Conservation (phyloP, 2,329 filamentous ascomycete species). For the Penicillium sp. region DNA sequence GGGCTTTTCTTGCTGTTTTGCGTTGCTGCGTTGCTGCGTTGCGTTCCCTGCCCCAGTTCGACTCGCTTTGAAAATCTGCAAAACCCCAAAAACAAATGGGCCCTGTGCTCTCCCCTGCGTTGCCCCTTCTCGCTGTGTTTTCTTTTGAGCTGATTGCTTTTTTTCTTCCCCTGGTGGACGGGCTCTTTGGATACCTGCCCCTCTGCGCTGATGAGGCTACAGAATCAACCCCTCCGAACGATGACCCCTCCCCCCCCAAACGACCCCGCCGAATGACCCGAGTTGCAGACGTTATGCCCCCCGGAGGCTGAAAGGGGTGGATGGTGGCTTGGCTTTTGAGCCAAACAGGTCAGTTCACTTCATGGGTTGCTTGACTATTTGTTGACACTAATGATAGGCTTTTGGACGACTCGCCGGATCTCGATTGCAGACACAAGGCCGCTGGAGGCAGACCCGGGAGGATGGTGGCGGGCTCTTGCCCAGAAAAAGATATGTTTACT, state of each 20-base stretch:
- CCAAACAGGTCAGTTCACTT: not conserved
- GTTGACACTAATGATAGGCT: not conserved
- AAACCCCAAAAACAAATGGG: not conserved
- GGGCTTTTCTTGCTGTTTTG: not conserved
- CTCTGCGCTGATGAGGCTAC: not conserved
- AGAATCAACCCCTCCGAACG: not conserved
- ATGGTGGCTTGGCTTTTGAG: not conserved
- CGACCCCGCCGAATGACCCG: not conserved
- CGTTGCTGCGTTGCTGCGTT: not conserved
- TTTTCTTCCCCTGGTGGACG: not conserved
- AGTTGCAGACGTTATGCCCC: not conserved
- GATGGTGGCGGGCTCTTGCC: conserved; percentile 6
- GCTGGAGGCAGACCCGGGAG: conserved; percentile 4
- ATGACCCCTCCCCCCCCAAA: not conserved
- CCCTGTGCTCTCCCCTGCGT: not conserved
- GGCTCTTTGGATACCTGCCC: not conserved
- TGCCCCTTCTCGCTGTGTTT: not conserved
- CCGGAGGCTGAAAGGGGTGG: not conserved
- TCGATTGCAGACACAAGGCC: not conserved
- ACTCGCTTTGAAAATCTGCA: not conserved
- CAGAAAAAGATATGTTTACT: not conserved
- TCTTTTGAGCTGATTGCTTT: not conserved
- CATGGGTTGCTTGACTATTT: not conserved
- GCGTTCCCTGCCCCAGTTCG: not conserved
- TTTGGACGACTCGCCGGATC: not conserved